phyloP scores from a whole-genome alignment of 495 filamentous ascomycete genomes.

The Rhypophila decipiens region DNA sequence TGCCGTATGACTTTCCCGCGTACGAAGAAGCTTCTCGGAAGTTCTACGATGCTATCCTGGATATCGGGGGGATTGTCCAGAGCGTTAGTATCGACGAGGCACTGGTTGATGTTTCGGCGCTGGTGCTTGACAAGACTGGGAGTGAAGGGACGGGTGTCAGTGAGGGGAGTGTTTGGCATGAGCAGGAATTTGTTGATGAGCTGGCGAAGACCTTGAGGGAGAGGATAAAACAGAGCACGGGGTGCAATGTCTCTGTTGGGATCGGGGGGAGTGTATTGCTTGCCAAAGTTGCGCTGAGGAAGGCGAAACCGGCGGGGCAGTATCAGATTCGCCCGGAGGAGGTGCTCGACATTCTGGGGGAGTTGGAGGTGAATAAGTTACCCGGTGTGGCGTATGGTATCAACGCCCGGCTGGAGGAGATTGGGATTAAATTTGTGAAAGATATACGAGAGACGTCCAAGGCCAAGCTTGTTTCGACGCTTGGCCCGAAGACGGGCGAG shows the following conservation, averaged over 20 bases:
- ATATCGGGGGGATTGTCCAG: conserved; percentile 74
- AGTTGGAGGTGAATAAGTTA: conserved; percentile 68
- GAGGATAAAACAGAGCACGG: conserved; percentile 63
- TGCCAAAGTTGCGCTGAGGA: conserved; percentile 83
- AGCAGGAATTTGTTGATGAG: conserved; percentile 73
- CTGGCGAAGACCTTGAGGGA: conserved; percentile 63
- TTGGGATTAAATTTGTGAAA: conserved; percentile 74
- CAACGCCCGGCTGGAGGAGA: conserved; percentile 74
- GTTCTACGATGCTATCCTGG: conserved; percentile 82
- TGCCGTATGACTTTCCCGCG: conserved; percentile 88
- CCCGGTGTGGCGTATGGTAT: conserved; percentile 88
- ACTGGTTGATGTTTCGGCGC: conserved; percentile 65
- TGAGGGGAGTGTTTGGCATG: conserved; percentile 70
- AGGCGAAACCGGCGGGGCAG: conserved; percentile 92
- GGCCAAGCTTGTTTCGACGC: conserved; percentile 60
- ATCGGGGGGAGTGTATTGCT: conserved; percentile 87
- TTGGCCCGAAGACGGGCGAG: conserved; percentile 89
- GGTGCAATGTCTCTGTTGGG: conserved; percentile 86
- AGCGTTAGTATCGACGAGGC: conserved; percentile 97
- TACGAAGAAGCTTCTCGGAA: conserved; percentile 87
- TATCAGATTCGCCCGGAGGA: conserved; percentile 78
- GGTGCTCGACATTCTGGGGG: conserved; percentile 66
- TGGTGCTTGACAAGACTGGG: conserved; percentile 60
- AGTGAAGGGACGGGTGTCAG: conserved; percentile 60
- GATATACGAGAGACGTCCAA: conserved; percentile 71